Evolutionary conservation across 352 stramenopile species (phyloP), one percentile per base, ranked within the genome.

Genomic region (Vaucheria bursata): DNA sequence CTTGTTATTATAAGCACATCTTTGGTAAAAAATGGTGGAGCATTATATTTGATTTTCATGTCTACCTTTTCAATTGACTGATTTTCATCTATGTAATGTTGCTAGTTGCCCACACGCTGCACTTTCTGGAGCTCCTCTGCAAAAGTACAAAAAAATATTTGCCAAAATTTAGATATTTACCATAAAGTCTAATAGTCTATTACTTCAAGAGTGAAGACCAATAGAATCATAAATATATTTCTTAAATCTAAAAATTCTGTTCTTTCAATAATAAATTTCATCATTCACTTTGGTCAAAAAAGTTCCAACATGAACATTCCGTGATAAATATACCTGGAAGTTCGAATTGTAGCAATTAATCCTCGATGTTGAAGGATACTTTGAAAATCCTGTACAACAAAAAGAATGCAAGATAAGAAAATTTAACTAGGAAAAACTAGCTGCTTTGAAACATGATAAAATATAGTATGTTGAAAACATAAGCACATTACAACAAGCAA

Each of bases 81-180:
- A n/a, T n/a, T n/a, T n/a, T n/a, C n/a, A n/a, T n/a, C n/a, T n/a
- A n/a, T n/a, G n/a, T n/a, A n/a, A n/a, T 49, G 85, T 88, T 2
- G 87, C 85, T 8, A 91, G 75, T 77, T 91, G 88, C 53, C 88
- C 88, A 84, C 88, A 91, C 7, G 88, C 88, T 38, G 88, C 86
- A 45, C 73, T 87, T 59, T 90, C 82, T 37, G 89, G 84, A 65
- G 90, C 88, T 32, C 88, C 88, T 64, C 88, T 81, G 75, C 1
- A 65, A 64, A 29, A 70, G 12, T 72, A 78, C 49, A n/a, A 2
- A 31, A 7, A 76, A 75, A 77, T 8, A 1, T 59, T 29, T 7
- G 31, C 36, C 2, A 4, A 39, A 31, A 76, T 18, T n/a, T 32
- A 40, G 35, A 40, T n/a, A n/a, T 38, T 71, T 68, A 50, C 39